Conservation (phyloP, 2,329 filamentous ascomycete species). For the Pseudocercospora musae region DNA sequence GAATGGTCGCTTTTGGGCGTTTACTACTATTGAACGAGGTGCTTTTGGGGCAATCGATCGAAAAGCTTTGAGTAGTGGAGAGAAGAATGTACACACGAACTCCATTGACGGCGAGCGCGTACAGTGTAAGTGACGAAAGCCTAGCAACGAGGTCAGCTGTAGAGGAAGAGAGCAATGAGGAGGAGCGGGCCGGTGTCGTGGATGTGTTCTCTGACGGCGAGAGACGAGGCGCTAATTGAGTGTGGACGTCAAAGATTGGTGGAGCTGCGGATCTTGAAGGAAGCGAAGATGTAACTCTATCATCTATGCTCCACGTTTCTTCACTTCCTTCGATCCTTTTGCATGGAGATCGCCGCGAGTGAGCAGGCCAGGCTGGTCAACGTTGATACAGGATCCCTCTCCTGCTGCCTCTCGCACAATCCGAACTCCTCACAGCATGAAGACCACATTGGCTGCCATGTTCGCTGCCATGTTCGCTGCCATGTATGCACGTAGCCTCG, state of each 20-base stretch:
- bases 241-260: neutral
- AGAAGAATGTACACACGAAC: conserved; percentile 34
- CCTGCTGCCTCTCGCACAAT: neutral
- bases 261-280: neutral
- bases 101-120: conserved; percentile 27
- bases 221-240: neutral
- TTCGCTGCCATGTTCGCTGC: neutral
- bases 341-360: neutral
- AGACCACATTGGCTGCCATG: too few relatives aligned
- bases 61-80: conserved; percentile 34
- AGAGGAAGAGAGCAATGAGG: neutral
- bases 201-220: neutral
- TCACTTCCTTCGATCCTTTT: neutral
- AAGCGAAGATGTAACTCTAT: neutral
- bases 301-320: neutral
- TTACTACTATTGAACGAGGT: too few relatives aligned
- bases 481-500: neutral
- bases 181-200: neutral
- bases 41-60: conserved; percentile 16
- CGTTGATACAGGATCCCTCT: too few relatives aligned
- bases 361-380: neutral
- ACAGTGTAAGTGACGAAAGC: neutral
- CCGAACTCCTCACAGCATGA: neutral
- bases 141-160: neutral
- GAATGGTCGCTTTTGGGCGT: neutral